Evolutionary conservation across 2,329 filamentous ascomycete species (phyloP), one percentile per base, ranked within the genome.

Genomic region (Hypoxylon sp.): DNA sequence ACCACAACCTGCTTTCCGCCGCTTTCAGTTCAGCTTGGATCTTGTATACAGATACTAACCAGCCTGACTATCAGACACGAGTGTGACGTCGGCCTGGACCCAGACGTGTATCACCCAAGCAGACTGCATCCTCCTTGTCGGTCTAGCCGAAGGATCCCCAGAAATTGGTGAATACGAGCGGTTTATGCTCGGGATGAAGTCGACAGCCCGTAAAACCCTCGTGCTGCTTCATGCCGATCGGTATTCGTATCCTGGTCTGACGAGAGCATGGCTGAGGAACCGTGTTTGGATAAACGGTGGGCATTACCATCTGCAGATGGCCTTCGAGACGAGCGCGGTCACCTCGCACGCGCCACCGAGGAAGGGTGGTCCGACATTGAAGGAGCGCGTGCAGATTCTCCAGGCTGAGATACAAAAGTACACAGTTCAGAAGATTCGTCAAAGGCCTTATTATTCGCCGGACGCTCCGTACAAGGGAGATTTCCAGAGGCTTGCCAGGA

Each of bases 371-470:
- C 90, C 89, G 3, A 92, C 89, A 0, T 78, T 99, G 58, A 98
- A 97, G 73, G 90, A 97, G 70, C 82, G 93, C 29, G 95, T 99
- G 4, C 94, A 99, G 73, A 92, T 95, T 4, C 75, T 99, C 3
- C 95, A 98, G 72, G 95, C 95, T 0, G 95, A 98, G 72, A 97
- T 99, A 17, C 94, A 98, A 71, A 98, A 97, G 72, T 99, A 97
- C 73, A 98, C 96, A 0, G 97, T 92, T 1, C 85, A 92, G n/a
- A 89, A 91, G 64, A 87, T 96, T n/a, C 87, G 91, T 21, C 92
- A 96, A 67, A 90, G 88, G 2, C 90, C 92, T 0, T 85, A 97
- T 29, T 99, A 98, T 72, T 92, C 93, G 0, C 88, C 93, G 0
- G 92, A 98, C 51, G 92, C 92, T 0, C 90, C 93, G 0, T 96